A percentile compares a stretch with the other conserved stretches of the same genome.
Conservation (phyloP, 768 basidiomycete genomes). For the Pisolithus tinctorius region DNA sequence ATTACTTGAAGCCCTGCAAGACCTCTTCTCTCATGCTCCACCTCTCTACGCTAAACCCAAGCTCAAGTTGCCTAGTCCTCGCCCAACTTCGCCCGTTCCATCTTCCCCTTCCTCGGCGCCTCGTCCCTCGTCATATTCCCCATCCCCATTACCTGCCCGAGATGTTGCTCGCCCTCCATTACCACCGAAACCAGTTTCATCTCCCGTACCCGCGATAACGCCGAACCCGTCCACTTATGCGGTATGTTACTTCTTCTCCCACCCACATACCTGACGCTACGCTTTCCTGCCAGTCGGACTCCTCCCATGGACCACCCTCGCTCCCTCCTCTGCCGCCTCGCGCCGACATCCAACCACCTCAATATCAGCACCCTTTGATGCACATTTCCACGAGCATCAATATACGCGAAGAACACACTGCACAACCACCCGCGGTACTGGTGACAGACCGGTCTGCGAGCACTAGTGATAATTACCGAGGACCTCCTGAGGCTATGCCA, state of each 20-base stretch:
- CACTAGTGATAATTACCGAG: slow-evolving; percentile 23
- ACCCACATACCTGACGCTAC: background rate
- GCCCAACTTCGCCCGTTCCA: slow-evolving; percentile 17
- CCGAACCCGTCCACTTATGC: slow-evolving; percentile 3
- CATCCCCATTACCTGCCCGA: slow-evolving; percentile 13
- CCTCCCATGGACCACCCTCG: slow-evolving; percentile 32
- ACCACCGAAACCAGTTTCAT: slow-evolving; percentile 31
- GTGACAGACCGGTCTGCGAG: slow-evolving; percentile 15
- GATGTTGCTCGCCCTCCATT: slow-evolving; percentile 30
- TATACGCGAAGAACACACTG: slow-evolving; percentile 13
- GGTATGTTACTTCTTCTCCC: slow-evolving; percentile 12
- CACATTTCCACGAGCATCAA: slow-evolving; percentile 12
- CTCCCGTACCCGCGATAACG: slow-evolving; percentile 4
- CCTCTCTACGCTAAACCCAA: slow-evolving; percentile 86
- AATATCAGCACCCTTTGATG: slow-evolving; percentile 18
- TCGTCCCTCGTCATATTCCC: slow-evolving; percentile 6
- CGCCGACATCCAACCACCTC: slow-evolving; percentile 18
- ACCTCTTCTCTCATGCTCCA: slow-evolving; percentile 77
- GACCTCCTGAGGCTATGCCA: slow-evolving; percentile 21
- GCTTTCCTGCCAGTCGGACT: slow-evolving; percentile 14
- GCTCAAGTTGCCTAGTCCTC: slow-evolving; percentile 25
- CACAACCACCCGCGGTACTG: slow-evolving; percentile 14
- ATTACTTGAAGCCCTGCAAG: slow-evolving; percentile 71
- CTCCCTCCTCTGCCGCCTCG: slow-evolving; percentile 22
- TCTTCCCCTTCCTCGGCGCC: slow-evolving; percentile 14